Evolutionary conservation across 108 stramenopile species (phyloP), one percentile per base, ranked within the genome.

Genomic region (Cylindrotheca fusiformis): DNA sequence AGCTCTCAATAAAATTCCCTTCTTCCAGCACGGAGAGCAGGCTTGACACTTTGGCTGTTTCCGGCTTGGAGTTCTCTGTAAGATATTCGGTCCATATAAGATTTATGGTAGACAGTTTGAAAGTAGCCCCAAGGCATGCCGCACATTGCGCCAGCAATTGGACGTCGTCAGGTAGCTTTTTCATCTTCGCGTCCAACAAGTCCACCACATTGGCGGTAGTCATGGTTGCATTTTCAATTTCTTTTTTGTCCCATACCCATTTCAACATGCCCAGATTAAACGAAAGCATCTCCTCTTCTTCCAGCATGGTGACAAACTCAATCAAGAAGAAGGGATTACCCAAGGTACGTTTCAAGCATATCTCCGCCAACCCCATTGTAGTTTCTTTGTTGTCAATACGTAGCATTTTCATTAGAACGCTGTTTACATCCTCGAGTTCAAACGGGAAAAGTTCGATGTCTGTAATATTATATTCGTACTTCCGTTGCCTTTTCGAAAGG

Each of bases 201-300:
- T 80, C 36, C 32, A 69, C 59, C 0, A 77, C 76, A 23, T 77
- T 81, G 36, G 61, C 73, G 0, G 76, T 71, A 20, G 73, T 8
- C 10, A 21, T 48, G 26, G 61, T 51, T 6, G 14, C 14, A 5
- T n/a, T 21, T n/a, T 32, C 22, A 18, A 65, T 36, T 25, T 19
- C 29, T 18, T 54, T 6, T 3, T 32, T n/a, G 28, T 55, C 59
- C 59, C 59, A 60, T 5, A 25, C 24, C 59, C 59, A 60, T 45
- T 44, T 14, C 41, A 72, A 29, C 55, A 32, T 22, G 26, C 12
- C 25, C 8, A 56, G 4, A 23, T 56, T 32, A 23, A 56, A 56
- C 24, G 5, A 4, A 6, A 56, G 4, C 5, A 56, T 5, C 6
- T 27, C 30, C 12, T 24, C 55, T 4, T 22, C 30, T 18, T 31